These are phyloP conservation scores for Rhizoctonia solani DNA, from an alignment of 1,284 basidiomycete genomes.

Conservation along the genomic window DNA sequence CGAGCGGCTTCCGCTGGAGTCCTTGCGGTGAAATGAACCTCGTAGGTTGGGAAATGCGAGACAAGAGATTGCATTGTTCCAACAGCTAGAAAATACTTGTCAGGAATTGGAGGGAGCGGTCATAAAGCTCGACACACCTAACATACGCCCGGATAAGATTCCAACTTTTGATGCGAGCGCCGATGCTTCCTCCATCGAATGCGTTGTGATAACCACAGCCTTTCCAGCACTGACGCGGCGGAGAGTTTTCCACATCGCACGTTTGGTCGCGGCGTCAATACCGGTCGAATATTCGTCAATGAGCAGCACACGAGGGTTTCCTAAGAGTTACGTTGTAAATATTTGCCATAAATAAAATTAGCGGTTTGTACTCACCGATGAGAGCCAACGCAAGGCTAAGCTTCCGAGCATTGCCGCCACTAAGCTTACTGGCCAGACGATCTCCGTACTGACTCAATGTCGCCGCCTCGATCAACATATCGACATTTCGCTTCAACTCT, in stretches of 20 bases:
- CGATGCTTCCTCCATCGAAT: conserved; percentile 84
- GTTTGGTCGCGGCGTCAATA: conserved; percentile 80
- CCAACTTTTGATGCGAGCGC: conserved; percentile 74
- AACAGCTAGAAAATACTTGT: conserved; percentile 51
- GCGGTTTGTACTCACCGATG: conserved; percentile 56
- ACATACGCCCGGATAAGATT: conserved; percentile 67
- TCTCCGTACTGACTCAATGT: conserved; percentile 64
- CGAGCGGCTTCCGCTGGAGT: conserved; percentile 60
- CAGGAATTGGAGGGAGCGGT: conserved; percentile 4
- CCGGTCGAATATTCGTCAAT: conserved; percentile 86
- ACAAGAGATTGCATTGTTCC: conserved; percentile 69
- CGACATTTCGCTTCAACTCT: conserved; percentile 60
- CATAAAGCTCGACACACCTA: conserved; percentile 53
- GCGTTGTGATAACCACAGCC: conserved; percentile 55
- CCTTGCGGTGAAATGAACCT: conserved; percentile 74
- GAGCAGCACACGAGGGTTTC: conserved; percentile 75
- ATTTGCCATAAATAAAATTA: background rate
- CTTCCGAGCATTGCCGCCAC: conserved; percentile 81
- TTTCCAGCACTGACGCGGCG: conserved; percentile 65
- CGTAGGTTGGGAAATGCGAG: conserved; percentile 70
- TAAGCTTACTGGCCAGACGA: conserved; percentile 70
- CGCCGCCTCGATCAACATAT: conserved; percentile 62
- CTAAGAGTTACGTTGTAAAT: conserved; percentile 44
- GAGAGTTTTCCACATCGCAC: conserved; percentile 79
- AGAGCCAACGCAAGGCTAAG: conserved; percentile 76